Conservation (phyloP, 371 early-diverging fungal genomes). For the Aphelidium insulamus region DNA sequence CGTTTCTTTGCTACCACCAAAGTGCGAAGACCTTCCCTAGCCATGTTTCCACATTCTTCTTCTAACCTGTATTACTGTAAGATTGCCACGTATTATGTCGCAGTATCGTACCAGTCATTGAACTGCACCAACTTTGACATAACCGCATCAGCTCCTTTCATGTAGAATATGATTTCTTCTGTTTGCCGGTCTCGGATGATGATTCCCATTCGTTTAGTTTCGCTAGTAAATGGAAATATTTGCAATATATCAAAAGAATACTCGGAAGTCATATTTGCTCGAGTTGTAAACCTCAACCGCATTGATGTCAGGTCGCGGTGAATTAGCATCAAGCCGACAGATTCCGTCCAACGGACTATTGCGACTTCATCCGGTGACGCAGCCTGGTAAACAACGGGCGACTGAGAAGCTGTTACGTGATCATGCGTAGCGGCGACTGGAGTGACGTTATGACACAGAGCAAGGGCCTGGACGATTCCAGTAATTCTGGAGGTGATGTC, state of each 20-base stretch:
- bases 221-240: conserved; percentile 92
- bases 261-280: neutral
- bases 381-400: conserved; percentile 59
- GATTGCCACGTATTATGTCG: neutral
- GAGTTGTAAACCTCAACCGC: conserved; percentile 23
- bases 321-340: conserved; percentile 64
- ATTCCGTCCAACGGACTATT: conserved; percentile 88
- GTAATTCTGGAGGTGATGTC: conserved; percentile 47
- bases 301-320: conserved; percentile 49
- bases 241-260: conserved; percentile 58
- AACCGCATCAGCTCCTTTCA: conserved; percentile 96
- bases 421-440: conserved; percentile 30
- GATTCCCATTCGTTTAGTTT: conserved; percentile 98
- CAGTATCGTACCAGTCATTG: conserved; percentile 64
- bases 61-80: conserved; percentile 36
- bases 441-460: conserved; percentile 80
- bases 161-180: conserved; percentile 55
- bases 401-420: conserved; percentile 8
- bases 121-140: conserved; percentile 79
- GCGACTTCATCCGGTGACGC: conserved; percentile 99
- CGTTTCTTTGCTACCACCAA: conserved; percentile 80
- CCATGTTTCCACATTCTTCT: conserved; percentile 98
- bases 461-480: conserved; percentile 66
- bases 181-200: conserved; percentile 48
- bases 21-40: conserved; percentile 95